These are phyloP conservation scores for Cystobasidium pallidum DNA, from an alignment of 1,284 basidiomycete genomes.

Conservation along the genomic window DNA sequence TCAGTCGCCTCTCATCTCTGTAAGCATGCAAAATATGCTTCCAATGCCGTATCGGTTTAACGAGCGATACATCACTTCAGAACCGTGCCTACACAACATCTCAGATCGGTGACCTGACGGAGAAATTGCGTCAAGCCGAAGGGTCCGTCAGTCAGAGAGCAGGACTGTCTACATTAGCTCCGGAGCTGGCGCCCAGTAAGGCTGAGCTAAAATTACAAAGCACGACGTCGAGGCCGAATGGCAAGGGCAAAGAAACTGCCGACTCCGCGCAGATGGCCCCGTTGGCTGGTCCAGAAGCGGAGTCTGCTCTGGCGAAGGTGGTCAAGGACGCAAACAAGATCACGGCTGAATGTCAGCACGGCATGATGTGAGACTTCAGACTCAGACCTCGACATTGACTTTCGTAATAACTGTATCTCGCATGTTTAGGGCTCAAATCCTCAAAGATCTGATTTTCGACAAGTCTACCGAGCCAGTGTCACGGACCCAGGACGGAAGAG, in stretches of 20 bases:
- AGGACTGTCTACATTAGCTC: slow-evolving; percentile 49
- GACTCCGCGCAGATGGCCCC: slow-evolving; percentile 58
- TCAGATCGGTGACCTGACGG: slow-evolving; percentile 82
- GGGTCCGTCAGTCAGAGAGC: slow-evolving; percentile 45
- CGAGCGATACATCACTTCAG: too few species aligned
- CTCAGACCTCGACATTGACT: not conserved
- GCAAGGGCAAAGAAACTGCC: slow-evolving; percentile 57
- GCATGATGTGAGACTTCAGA: slow-evolving; percentile 63
- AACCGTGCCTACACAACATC: slow-evolving; percentile 89
- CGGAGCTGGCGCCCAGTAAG: slow-evolving; percentile 62
- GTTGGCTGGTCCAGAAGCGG: slow-evolving; percentile 45
- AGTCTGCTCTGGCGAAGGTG: slow-evolving; percentile 69
- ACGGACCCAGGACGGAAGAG: not conserved
- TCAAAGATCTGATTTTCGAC: slow-evolving; percentile 68
- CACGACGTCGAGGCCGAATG: slow-evolving; percentile 34
- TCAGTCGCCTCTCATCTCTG: slow-evolving; percentile 85
- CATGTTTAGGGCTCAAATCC: slow-evolving; percentile 65
- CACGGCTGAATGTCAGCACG: slow-evolving; percentile 84
- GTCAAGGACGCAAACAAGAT: slow-evolving; percentile 86
- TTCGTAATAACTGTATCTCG: not conserved
- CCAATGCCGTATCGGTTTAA: too few species aligned
- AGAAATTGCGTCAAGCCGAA: slow-evolving; percentile 67
- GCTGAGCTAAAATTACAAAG: slow-evolving; percentile 14
- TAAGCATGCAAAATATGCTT: slow-evolving; percentile 61
- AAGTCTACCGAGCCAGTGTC: slow-evolving; percentile 24